Evolutionary conservation across 2,329 filamentous ascomycete species (phyloP).

Genomic region (Venturia effusa): DNA sequence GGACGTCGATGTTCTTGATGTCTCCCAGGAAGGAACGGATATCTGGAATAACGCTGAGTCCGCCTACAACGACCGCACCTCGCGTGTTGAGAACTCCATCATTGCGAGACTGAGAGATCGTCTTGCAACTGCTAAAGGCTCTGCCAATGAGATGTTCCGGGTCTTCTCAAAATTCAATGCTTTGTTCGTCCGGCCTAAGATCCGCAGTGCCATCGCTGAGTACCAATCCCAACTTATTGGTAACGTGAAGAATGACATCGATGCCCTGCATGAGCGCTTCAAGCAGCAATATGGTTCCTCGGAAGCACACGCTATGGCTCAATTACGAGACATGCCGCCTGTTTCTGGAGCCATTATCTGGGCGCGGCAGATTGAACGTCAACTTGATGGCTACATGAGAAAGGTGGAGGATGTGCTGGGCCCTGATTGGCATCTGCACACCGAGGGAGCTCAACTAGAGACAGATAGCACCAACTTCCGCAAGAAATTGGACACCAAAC

Average conservation of each 20-base stretch:
- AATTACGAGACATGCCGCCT: slow-evolving; percentile 87
- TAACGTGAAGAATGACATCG: slow-evolving; percentile 94
- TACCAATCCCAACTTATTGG: slow-evolving; percentile 98
- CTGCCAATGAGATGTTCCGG: slow-evolving; percentile 98
- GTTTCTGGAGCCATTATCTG: slow-evolving; percentile 97
- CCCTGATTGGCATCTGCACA: slow-evolving; percentile 85
- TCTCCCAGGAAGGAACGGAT: slow-evolving; percentile 78
- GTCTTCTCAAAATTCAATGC: slow-evolving; percentile 99
- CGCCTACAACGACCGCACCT: slow-evolving; percentile 93
- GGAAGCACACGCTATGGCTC: slow-evolving; percentile 95
- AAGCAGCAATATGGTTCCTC: slow-evolving; percentile 99
- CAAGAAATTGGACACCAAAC: slow-evolving; percentile 87
- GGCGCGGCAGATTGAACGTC: slow-evolving; percentile 92
- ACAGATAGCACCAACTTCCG: slow-evolving; percentile 88
- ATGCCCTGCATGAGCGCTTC: slow-evolving; percentile 86
- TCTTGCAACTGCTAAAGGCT: slow-evolving; percentile 78
- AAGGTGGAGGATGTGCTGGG: slow-evolving; percentile 98
- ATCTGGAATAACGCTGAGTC: slow-evolving; percentile 91
- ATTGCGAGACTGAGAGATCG: slow-evolving; percentile 89
- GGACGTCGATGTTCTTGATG: slow-evolving; percentile 90
- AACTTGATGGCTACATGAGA: slow-evolving; percentile 93
- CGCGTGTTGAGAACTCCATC: slow-evolving; percentile 96
- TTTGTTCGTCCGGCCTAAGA: slow-evolving; percentile 96
- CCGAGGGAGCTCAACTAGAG: slow-evolving; percentile 88
- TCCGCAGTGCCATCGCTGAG: slow-evolving; percentile 92